Evolutionary conservation across 331 rosid species (phyloP), one percentile per base, ranked within the genome.

Genomic region (Cucumis variabilis): DNA sequence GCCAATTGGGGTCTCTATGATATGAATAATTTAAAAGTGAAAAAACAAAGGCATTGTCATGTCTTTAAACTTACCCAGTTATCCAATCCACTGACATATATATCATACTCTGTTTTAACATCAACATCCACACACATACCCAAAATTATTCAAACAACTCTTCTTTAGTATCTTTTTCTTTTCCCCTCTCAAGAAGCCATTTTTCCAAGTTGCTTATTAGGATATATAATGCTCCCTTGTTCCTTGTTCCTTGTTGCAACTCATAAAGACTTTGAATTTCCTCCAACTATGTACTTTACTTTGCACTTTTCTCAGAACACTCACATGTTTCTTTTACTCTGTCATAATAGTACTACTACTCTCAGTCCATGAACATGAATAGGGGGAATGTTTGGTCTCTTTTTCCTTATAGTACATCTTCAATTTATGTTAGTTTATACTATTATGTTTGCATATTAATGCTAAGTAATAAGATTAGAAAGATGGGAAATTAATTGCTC

Each of bases 281-380:
- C 78, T 72, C 78, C 10, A 72, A 20, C 78, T 73, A 75, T 75
- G 60, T 75, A 44, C 81, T 75, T 75, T 75, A 7, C 55, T 46
- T 75, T 75, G 12, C 81, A 44, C 79, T 75, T 73, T 37, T 11
- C 27, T 33, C 19, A 13, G 4, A 23, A 37, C 50, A 37, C 50
- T 73, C 79, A 73, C 79, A 72, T 72, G 77, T 67, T 67, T 67
- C 73, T 63, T 63, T 63, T 63, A 21, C 68, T 63, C 9, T 63
- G 17, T 58, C 65, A 58, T 58, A 16, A 8, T 7, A 10, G 48
- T 58, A 13, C 23, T 58, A 58, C 65, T 58, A 58, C 21, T 51
- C 55, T 51, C 23, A 58, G 65, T 8, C 65, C 65, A 58, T 3
- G 5, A 58, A 13, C 23, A 17, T 13, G 20, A 58, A 58, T 17